Evolutionary conservation across 2,329 filamentous ascomycete species (phyloP).

Genomic region (Eurotiales sp.): DNA sequence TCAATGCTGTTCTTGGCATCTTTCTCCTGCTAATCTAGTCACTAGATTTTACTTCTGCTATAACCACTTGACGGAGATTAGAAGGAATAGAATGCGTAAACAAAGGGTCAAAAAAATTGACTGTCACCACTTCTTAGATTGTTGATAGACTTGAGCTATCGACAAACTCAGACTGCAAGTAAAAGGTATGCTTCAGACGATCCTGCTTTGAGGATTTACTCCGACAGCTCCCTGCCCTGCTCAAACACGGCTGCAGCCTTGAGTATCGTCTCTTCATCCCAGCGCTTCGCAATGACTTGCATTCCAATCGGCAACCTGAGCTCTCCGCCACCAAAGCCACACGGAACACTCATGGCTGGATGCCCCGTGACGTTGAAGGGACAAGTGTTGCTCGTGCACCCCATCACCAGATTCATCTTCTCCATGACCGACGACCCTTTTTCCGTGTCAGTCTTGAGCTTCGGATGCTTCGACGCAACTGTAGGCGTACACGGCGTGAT

Average conservation of each 20-base stretch:
- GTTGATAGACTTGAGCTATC: too few relatives aligned
- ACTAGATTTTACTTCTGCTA: too few relatives aligned
- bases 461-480: conserved; percentile 42
- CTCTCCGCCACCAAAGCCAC: conserved; percentile 23
- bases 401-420: conserved; percentile 43
- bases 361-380: conserved; percentile 52
- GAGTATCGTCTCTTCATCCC: conserved; percentile 25
- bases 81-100: too few relatives aligned
- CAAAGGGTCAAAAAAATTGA: too few relatives aligned
- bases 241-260: conserved; percentile 29
- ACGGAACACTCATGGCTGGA: conserved; percentile 48
- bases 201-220: background rate
- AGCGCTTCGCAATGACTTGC: conserved; percentile 49
- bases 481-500: conserved; percentile 47
- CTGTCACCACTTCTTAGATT: too few relatives aligned
- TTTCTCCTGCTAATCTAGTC: too few relatives aligned
- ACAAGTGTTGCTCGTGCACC: conserved; percentile 44
- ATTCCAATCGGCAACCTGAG: conserved; percentile 50
- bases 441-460: conserved; percentile 18
- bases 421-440: conserved; percentile 26
- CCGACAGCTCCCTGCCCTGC: background rate
- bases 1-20: too few relatives aligned
- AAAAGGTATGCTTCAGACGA: too few relatives aligned
- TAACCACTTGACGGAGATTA: too few relatives aligned
- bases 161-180: too few relatives aligned